Evolutionary conservation across 2,329 filamentous ascomycete species (phyloP), one percentile per base, ranked within the genome.

Genomic region (Alternaria gansuensis): DNA sequence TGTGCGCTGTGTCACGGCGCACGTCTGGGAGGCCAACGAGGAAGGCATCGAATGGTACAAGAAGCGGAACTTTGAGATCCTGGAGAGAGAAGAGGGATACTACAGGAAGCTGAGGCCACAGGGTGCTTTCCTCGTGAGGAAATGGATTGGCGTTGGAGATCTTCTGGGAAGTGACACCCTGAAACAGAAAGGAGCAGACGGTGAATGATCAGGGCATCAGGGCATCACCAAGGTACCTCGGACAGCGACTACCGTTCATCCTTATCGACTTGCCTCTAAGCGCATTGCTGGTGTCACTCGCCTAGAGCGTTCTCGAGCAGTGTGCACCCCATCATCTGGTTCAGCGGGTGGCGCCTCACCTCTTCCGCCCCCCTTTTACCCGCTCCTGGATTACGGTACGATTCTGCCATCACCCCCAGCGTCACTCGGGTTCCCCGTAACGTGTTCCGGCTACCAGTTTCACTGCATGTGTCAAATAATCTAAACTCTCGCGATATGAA

Each of bases 21-120:
- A 89, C 73, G 86, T 88, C 0, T 88, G 88, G 81, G 85, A 87
- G 64, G 83, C 82, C 23, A 89, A 89, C 55, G 79, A 82, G 17
- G 85, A 87, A 48, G 87, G 81, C 0, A 66, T 87, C 63, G 79
- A 81, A 46, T 89, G 87, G 87, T 89, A 89, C 75, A 70, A 74
- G 43, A 82, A 83, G 61, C 79, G 86, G 4, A 85, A 84, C 0
- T 89, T 89, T 60, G 78, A 78, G 60, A 79, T 84, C 39, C 77
- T 82, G 17, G 79, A 78, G 2, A 75, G 81, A 51, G 81, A 87
- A 41, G 79, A 84, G 49, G 81, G 78, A 3, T 89, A 89, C 70
- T 89, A 89, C 73, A 79, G 84, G 33, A 82, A 83, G 43, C 72
- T 89, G 65, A 83, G 81, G 51, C 87, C 87, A 3, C 78, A 78